phyloP scores from a whole-genome alignment of 345 rosid genomes.

The Gossypium rotundifolium region DNA sequence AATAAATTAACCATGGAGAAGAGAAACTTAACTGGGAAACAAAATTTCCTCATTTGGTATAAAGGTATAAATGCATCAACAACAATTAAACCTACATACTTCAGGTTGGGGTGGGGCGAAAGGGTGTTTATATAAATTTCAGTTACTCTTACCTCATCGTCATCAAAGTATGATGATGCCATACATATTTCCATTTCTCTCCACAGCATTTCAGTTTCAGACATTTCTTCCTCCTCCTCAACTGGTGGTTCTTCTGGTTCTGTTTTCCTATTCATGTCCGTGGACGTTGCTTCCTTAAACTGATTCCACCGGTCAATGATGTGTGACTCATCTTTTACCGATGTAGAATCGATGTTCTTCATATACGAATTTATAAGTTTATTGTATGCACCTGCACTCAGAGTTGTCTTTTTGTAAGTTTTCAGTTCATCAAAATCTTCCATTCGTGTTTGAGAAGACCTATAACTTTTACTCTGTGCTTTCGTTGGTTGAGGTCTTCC shows the following conservation, averaged over 20 bases:
- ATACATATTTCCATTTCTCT: slow-evolving; percentile 76
- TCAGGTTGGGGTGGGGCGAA: background rate
- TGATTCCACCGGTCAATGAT: slow-evolving; percentile 68
- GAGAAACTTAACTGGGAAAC: background rate
- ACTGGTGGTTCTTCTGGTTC: slow-evolving; percentile 21
- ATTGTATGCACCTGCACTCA: slow-evolving; percentile 70
- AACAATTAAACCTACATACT: background rate
- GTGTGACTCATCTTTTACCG: slow-evolving; percentile 41
- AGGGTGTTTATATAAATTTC: background rate
- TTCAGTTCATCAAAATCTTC: slow-evolving; percentile 23
- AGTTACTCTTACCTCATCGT: slow-evolving; percentile 49
- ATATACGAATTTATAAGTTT: slow-evolving; percentile 66
- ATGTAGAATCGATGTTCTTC: slow-evolving; percentile 64
- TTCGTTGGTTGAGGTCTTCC: slow-evolving; percentile 27
- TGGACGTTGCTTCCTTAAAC: slow-evolving; percentile 34
- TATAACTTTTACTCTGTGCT: slow-evolving; percentile 20
- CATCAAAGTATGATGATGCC: slow-evolving; percentile 76
- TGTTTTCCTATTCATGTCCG: slow-evolving; percentile 21
- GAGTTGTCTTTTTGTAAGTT: slow-evolving; percentile 35
- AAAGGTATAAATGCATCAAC: background rate
- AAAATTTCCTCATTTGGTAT: background rate
- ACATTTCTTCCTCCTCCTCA: slow-evolving; percentile 56
- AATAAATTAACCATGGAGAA: slow-evolving; percentile 14
- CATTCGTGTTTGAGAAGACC: slow-evolving; percentile 16
- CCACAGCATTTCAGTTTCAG: slow-evolving; percentile 79